Base-by-base conservation (phyloP, 257 asterid species). In the Solanum tarapatanum region DNA sequence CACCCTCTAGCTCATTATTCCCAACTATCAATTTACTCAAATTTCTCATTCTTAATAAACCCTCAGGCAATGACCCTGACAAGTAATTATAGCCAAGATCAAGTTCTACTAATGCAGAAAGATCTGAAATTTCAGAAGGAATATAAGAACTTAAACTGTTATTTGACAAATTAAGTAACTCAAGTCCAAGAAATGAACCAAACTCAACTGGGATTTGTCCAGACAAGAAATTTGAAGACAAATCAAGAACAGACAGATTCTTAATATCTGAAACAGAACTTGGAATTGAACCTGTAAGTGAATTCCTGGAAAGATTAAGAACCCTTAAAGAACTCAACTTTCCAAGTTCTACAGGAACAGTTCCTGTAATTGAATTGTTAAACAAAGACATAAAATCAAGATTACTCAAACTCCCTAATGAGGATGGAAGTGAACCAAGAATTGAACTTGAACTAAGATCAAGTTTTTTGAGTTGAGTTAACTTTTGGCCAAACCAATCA, bases 391-490 rank as follows among this genome's bases (percentile, higher is more conserved):
- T 85, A 12, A 43, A 64, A 23, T 4, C 86, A 17, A 95, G 94
- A 86, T 43, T 88, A 76, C 82, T 89, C 77, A 94, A 87, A 82
- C 83, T 88, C 45, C 94, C 95, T 51, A 95, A 21, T 7, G 96
- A 91, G 11, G 90, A 51, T 5, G 98, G 98, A 82, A 95, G 90
- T 24, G 92, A 82, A 86, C 98, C 98, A 24, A 62, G 72, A 87
- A 95, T 92, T 66, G 92, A 93, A 70, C 98, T 86, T 35, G 93
- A 94, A 77, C 96, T 90, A 60, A 95, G 97, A 90, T 95, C 98
- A 89, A 95, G 95, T 84, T 90, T 90, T 91, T 88, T 87, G 24
- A 95, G 93, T 28, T 93, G 84, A 37, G 35, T 86, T 4, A 94
- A 76, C 79, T 87, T 89, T n/a, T 72, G 85, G 43, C 97, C 98